phyloP scores from a whole-genome alignment of 495 filamentous ascomycete genomes.

The Cladorrhinum samala region DNA sequence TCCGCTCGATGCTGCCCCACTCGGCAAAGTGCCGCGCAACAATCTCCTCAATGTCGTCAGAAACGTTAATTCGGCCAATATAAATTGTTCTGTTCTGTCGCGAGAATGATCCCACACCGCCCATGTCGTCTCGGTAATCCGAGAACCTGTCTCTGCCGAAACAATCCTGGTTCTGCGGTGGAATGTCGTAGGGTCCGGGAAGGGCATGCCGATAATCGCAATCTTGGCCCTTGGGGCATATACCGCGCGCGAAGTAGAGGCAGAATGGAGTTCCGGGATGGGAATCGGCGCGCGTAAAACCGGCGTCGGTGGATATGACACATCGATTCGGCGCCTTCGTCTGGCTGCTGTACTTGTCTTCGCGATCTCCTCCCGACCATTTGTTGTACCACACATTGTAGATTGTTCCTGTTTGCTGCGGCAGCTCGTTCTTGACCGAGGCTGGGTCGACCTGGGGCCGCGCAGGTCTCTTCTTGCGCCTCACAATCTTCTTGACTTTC shows the following conservation, averaged over 20 bases:
- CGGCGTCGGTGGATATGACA: conserved; percentile 72
- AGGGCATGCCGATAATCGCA: conserved; percentile 93
- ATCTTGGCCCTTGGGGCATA: conserved; percentile 71
- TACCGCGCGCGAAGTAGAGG: conserved; percentile 68
- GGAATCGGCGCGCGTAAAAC: conserved; percentile 85
- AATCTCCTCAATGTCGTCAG: conserved; percentile 97
- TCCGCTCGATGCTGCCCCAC: conserved; percentile 87
- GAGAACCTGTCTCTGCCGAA: conserved; percentile 85
- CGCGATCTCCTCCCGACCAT: conserved; percentile 89
- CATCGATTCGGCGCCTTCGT: conserved; percentile 65
- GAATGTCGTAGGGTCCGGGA: conserved; percentile 75
- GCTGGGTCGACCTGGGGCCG: conserved; percentile 74
- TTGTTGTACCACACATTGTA: conserved; percentile 86
- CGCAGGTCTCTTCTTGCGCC: conserved; percentile 62
- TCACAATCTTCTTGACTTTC: conserved; percentile 61
- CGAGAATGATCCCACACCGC: conserved; percentile 84
- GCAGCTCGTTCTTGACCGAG: conserved; percentile 67
- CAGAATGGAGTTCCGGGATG: conserved; percentile 77
- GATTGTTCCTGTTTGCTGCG: conserved; percentile 83
- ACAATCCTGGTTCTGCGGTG: conserved; percentile 84
- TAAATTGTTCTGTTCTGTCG: conserved; percentile 91
- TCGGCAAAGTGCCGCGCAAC: conserved; percentile 88
- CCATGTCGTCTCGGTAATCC: conserved; percentile 95
- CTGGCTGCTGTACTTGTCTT: conserved; percentile 81
- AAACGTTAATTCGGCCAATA: conserved; percentile 86